A percentile compares a stretch with the other conserved stretches of the same genome.
Conservation (phyloP, 257 asterid species). For the Capsicum pubescens region DNA sequence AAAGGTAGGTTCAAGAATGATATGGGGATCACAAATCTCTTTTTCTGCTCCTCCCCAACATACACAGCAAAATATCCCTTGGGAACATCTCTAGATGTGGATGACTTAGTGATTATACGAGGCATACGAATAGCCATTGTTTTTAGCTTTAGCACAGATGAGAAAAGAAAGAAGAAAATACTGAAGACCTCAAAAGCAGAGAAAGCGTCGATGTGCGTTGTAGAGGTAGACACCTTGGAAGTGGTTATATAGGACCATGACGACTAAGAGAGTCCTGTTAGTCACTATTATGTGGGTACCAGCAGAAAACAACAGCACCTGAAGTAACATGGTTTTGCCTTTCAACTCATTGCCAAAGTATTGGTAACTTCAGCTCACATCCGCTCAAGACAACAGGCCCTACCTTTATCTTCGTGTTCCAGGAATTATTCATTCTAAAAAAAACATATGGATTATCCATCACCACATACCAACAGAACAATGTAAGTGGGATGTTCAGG, state of each 20-base stretch:
- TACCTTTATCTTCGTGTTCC: not conserved
- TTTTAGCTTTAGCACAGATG: not conserved
- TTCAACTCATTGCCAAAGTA: slow-evolving; percentile 21
- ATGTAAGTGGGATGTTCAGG: not conserved
- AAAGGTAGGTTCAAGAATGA: not conserved
- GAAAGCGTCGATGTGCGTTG: not conserved
- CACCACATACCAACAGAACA: not conserved
- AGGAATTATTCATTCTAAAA: not conserved
- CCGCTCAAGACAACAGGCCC: not conserved
- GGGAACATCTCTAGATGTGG: slow-evolving; percentile 36
- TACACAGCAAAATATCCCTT: slow-evolving; percentile 63
- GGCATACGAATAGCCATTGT: slow-evolving; percentile 16
- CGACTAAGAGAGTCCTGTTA: not conserved
- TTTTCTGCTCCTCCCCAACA: slow-evolving; percentile 49
- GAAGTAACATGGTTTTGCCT: slow-evolving; percentile 25
- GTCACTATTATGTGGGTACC: not conserved
- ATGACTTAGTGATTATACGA: not conserved
- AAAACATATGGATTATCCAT: not conserved
- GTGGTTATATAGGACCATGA: slow-evolving; percentile 1
- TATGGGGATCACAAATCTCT: slow-evolving; percentile 47
- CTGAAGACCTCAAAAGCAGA: not conserved
- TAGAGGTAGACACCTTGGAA: not conserved
- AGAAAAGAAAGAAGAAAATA: not conserved
- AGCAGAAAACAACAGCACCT: not conserved
- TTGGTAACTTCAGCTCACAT: not conserved